Base-by-base conservation (phyloP, 768 basidiomycete species). In the Leucosporidium scottii region DNA sequence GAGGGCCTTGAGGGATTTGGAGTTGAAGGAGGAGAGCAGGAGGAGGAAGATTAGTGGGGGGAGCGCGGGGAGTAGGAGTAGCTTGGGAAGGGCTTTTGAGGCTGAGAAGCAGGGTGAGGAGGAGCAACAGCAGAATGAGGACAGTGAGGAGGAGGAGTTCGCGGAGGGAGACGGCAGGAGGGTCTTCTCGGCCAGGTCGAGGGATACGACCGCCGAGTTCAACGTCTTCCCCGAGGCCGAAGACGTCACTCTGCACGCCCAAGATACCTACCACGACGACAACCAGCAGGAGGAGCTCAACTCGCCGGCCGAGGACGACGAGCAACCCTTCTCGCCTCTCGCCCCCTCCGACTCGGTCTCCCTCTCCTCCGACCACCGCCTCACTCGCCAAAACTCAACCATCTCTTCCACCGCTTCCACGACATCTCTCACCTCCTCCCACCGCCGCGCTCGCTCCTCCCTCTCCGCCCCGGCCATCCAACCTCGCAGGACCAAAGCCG, bases 401-500 rank as follows among this genome's bases (percentile, higher is more conserved):
- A 44, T 44, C 8, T 44, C 39, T 1, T 62, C 66, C 10, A 23
- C 36, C n/a, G 5, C 54, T 0, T 69, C 63, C 6, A 21, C 13
- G 1, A 10, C 39, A 12, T 70, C 69, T 0, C 2, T 54, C 13
- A 18, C 36, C 3, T 67, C 61, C 65, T 1, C 50, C 49, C 2
- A 31, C 64, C 13, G 59, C 55, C 10, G 64, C 64, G 55, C 62
- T 59, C 25, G 65, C 63, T 31, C 70, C 60, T 15, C 63, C 66
- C 8, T 54, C 63, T 0, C 70, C 56, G 2, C 39, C 49, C 55
- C 70, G 0, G 17, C 62, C 4, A 20, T 61, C 7, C 60, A 71
- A 30, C 66, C 66, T 12, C 70, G 70, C 20, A 27, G 67, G 23
- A 71, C 59, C 15, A 71, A 71, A 27, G 34, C 66, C 10, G 70